Base-by-base conservation (phyloP, 148 eudicot genomes). In the Nepenthes gracilis region DNA sequence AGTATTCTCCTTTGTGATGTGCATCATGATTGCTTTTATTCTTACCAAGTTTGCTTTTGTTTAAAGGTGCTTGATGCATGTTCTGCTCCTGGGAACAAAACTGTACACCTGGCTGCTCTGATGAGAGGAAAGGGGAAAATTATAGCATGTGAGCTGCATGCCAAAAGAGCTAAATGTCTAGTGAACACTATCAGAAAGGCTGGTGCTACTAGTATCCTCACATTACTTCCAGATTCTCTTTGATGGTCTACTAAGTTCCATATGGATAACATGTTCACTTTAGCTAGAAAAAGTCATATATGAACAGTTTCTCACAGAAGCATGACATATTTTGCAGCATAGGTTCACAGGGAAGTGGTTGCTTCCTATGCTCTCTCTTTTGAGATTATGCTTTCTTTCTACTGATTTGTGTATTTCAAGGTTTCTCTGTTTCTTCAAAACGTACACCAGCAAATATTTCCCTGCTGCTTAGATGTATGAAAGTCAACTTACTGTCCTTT, bases 41-140 rank as follows among this genome's bases (percentile, higher is more conserved):
- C 3, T 23, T 23, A 23, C 23, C 23, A n/a, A 5, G 53, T 49
- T 49, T 2, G 2, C 49, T 61, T 63, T 67, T 77, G 48, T 74
- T 63, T 77, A 77, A 86, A 94, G 99, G 99, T 94, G 67, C 81
- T 94, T 58, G 99, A 94, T 83, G 99, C 99, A 32, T 94, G 99
- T 71, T 74, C 99, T 62, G 97, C 99, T 65, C 99, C 99, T 54
- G 99, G 99, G 57, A 94, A 94, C 80, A 94, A 94, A 80, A 94
- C 99, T 58, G 83, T 78, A 11, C 99, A 94, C 72, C 90, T 89
- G 47, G 84, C 95, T 62, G 92, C 97, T 47, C 91, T 94, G 53
- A 89, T 85, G 86, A 67, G 64, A 68, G 95, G 92, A 66, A 76
- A 81, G 77, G 99, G 99, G 43, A 86, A 77, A 70, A 75, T 94